Evolutionary conservation across 805 yeast species (phyloP).

Genomic region (Wickerhamomyces mucosus): DNA sequence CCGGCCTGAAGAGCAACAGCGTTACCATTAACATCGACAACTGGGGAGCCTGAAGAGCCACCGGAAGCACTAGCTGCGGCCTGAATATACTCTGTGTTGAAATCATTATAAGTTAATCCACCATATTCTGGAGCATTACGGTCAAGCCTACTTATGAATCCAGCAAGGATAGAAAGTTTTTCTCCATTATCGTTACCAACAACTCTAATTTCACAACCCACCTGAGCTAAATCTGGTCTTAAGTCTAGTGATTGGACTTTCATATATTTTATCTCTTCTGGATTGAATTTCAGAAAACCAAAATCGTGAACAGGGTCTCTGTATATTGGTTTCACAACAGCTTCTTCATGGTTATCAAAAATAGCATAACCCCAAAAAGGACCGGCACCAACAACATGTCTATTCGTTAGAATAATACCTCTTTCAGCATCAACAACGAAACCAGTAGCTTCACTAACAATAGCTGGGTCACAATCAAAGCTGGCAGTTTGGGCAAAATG

Average conservation of each 20-base stretch:
- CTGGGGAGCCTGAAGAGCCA: conserved; percentile 94
- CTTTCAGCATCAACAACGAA: conserved; percentile 78
- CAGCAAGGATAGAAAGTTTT: conserved; percentile 78
- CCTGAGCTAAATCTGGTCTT: conserved; percentile 74
- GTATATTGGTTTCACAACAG: conserved; percentile 74
- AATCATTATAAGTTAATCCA: conserved; percentile 77
- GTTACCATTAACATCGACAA: conserved; percentile 78
- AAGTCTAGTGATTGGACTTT: conserved; percentile 53
- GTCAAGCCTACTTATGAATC: conserved; percentile 70
- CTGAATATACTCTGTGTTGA: conserved; percentile 88
- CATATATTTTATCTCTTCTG: conserved; percentile 64
- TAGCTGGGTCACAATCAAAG: conserved; percentile 77
- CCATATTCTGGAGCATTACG: conserved; percentile 96
- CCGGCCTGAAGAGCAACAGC: conserved; percentile 95
- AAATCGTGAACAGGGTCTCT: conserved; percentile 95
- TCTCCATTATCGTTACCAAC: conserved; percentile 98
- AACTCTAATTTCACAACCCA: conserved; percentile 90
- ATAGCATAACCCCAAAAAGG: conserved; percentile 89
- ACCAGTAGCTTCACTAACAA: conserved; percentile 89
- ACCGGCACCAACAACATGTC: conserved; percentile 95
- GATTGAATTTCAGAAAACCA: conserved; percentile 78
- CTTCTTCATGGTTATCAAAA: conserved; percentile 91
- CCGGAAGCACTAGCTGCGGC: conserved; percentile 97
- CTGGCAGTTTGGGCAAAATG: conserved; percentile 81
- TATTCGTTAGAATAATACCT: conserved; percentile 82